Conservation (phyloP, 257 asterid genomes). For the Nicotiana undulata region DNA sequence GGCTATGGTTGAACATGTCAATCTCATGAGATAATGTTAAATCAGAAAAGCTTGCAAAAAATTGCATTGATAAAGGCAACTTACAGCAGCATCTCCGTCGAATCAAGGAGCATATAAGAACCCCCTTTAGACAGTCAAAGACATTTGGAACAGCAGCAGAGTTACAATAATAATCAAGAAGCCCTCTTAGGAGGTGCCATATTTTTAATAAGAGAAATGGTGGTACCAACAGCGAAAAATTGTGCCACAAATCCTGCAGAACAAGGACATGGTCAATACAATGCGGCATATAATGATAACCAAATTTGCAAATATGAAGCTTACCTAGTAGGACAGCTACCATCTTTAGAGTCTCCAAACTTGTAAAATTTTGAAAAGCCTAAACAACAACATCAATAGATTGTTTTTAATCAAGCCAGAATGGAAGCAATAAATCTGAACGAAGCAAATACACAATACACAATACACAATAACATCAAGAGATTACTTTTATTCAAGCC, state of each 20-base stretch:
- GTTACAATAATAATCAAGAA: conserved; percentile 20
- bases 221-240: conserved; percentile 24
- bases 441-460: neutral
- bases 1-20: no score
- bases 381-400: conserved; percentile 10
- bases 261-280: neutral
- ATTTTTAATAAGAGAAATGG: conserved; percentile 48
- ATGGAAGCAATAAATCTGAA: neutral
- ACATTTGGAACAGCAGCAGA: neutral
- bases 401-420: neutral
- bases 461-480: neutral
- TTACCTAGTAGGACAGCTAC: conserved; percentile 47
- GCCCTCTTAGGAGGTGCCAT: conserved; percentile 93
- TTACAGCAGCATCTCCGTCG: neutral
- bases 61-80: neutral
- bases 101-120: neutral
- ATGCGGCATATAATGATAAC: neutral
- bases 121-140: neutral
- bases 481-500: neutral
- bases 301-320: neutral
- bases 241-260: conserved; percentile 50
- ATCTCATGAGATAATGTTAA: neutral
- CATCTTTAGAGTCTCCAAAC: conserved; percentile 43
- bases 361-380: conserved; percentile 43
- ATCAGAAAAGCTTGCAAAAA: neutral